A percentile compares a stretch with the other conserved stretches of the same genome.
These are phyloP conservation scores for Talaromyces marneffei DNA, from an alignment of 2,329 filamentous ascomycete genomes.

Conservation along the genomic window DNA sequence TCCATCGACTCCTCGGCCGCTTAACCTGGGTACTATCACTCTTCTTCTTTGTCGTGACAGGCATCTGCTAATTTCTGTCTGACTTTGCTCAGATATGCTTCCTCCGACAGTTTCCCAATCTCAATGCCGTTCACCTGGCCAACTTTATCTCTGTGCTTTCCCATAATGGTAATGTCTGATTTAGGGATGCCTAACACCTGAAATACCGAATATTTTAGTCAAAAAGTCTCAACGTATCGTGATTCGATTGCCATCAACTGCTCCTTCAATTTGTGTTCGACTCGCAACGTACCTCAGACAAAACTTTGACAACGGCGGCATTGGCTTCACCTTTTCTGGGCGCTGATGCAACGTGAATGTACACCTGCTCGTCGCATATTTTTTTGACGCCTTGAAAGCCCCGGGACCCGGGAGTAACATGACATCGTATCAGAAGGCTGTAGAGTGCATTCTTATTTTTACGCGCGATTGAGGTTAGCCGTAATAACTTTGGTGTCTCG, in stretches of 20 bases:
- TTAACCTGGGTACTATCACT: neutral
- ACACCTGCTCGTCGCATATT: constrained; percentile 53
- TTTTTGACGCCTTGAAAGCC: constrained; percentile 56
- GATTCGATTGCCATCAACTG: neutral
- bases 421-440: constrained; percentile 57
- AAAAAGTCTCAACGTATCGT: too few species aligned
- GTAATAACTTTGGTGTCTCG: neutral
- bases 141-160: constrained; percentile 61
- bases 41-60: neutral
- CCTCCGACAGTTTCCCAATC: constrained; percentile 29
- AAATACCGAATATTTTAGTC: neutral
- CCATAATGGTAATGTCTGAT: constrained; percentile 55
- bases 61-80: neutral
- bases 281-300: constrained; percentile 50
- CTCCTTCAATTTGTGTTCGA: too few species aligned
- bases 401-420: constrained; percentile 60
- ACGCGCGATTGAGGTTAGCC: neutral
- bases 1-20: too few species aligned
- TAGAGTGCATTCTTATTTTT: constrained; percentile 16
- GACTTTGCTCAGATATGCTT: constrained; percentile 23
- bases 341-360: constrained; percentile 61
- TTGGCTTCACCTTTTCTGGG: constrained; percentile 65
- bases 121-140: constrained; percentile 34
- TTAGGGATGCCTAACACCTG: constrained; percentile 58
- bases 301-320: constrained; percentile 56